Evolutionary conservation across 2,329 filamentous ascomycete species (phyloP).

Genomic region (Colletotrichum sp.): DNA sequence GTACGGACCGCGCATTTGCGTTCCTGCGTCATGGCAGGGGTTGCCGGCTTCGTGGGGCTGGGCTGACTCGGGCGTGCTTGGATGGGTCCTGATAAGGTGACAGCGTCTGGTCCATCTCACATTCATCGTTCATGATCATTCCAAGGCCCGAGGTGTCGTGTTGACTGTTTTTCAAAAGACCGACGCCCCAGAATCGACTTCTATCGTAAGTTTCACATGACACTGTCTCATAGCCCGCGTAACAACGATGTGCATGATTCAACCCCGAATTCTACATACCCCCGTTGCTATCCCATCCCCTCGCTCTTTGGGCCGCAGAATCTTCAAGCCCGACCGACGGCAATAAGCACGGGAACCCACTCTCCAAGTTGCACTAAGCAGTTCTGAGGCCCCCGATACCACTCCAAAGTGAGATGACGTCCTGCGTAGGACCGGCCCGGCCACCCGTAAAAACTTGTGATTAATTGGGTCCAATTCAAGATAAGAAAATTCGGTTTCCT

Average conservation of each 20-base stretch:
- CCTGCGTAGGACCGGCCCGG: not conserved
- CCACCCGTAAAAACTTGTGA: not conserved
- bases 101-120: not conserved
- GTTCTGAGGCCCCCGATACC: not conserved
- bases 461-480: not conserved
- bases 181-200: fast-evolving
- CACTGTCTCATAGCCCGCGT: not conserved
- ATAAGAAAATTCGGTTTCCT: not conserved
- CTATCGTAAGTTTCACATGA: not conserved
- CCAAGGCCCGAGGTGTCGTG: not conserved
- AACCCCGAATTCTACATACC: not conserved
- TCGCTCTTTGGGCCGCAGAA: not conserved
- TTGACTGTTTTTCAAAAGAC: not conserved
- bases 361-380: not conserved
- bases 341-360: not conserved
- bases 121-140: not conserved
- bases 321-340: not conserved
- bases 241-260: not conserved
- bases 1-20: not conserved
- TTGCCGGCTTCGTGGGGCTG: not conserved
- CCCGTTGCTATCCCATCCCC: not conserved
- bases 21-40: not conserved
- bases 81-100: not conserved
- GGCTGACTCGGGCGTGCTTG: not conserved
- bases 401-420: not conserved